Evolutionary conservation across 2,329 filamentous ascomycete species (phyloP).

Genomic region (Raffaelea deltoideospora): DNA sequence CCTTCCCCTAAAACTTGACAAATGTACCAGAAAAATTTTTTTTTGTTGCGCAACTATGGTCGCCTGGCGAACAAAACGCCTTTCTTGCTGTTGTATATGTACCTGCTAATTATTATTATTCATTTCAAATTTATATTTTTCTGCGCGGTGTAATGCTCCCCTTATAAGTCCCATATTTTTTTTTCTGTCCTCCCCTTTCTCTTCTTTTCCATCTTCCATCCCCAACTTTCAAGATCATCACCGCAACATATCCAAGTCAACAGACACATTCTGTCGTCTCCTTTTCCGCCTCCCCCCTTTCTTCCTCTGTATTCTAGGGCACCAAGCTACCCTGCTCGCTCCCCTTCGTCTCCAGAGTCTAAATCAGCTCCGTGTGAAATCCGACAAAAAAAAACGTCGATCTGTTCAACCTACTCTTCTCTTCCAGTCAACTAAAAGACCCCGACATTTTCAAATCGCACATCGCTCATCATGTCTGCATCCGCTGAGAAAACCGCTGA

Average conservation of each 20-base stretch:
- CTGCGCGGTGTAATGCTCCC: too few species aligned
- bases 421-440: conserved; percentile 11
- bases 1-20: too few species aligned
- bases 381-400: conserved; percentile 25
- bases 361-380: conserved; percentile 29
- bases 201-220: conserved; percentile 19
- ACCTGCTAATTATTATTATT: too few species aligned
- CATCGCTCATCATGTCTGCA: conserved; percentile 66
- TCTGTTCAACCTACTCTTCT: conserved; percentile 8
- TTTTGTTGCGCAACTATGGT: too few species aligned
- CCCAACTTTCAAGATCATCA: conserved; percentile 18
- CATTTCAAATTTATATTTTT: too few species aligned
- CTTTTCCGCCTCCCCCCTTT: conserved; percentile 12
- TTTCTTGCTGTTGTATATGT: too few species aligned
- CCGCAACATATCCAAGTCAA: conserved; percentile 22
- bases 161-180: too few species aligned
- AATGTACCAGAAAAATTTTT: too few species aligned
- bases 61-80: too few species aligned
- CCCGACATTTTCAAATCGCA: conserved; percentile 19
- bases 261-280: conserved; percentile 5
- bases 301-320: conserved; percentile 51
- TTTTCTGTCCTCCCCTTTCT: conserved; percentile 10
- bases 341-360: conserved; percentile 62
- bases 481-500: conserved; percentile 52
- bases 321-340: conserved; percentile 70